These are phyloP conservation scores for Neospermospora avenae DNA, from an alignment of 2,329 filamentous ascomycete genomes.

Conservation along the genomic window DNA sequence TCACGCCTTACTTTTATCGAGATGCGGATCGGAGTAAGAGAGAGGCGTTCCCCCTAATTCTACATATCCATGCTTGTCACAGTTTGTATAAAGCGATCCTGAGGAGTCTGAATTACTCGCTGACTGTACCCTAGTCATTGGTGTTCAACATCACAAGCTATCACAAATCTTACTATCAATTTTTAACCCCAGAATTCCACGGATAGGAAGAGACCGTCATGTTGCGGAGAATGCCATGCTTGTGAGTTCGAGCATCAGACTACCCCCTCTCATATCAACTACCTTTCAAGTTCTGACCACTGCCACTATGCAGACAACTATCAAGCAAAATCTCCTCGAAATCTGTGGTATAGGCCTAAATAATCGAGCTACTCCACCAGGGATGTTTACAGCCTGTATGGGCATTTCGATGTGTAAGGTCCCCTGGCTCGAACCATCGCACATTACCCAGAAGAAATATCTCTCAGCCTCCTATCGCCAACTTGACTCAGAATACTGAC, in stretches of 20 bases:
- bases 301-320: slow-evolving; percentile 12
- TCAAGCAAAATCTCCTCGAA: slow-evolving; percentile 42
- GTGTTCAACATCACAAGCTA: slow-evolving; percentile 57
- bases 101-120: background rate
- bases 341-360: slow-evolving; percentile 58
- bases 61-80: slow-evolving; percentile 54
- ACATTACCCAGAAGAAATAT: too few species aligned
- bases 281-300: background rate
- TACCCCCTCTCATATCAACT: background rate
- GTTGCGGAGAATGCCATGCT: slow-evolving; percentile 41
- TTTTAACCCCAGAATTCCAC: slow-evolving; percentile 52
- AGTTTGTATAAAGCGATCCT: slow-evolving; percentile 35
- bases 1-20: slow-evolving; percentile 50
- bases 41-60: slow-evolving; percentile 54
- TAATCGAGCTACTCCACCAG: slow-evolving; percentile 53
- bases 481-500: too few species aligned
- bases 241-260: slow-evolving; percentile 23
- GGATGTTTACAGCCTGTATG: slow-evolving; percentile 54
- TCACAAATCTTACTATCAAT: slow-evolving; percentile 54
- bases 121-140: slow-evolving; percentile 45
- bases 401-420: slow-evolving; percentile 51
- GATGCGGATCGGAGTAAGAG: slow-evolving; percentile 33
- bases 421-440: background rate
- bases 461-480: too few species aligned
- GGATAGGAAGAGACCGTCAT: slow-evolving; percentile 43